A percentile compares a stretch with the other conserved stretches of the same genome.
Evolutionary conservation across 305 asterid genomes (phyloP).

Genomic region (Plantago lanceolata): DNA sequence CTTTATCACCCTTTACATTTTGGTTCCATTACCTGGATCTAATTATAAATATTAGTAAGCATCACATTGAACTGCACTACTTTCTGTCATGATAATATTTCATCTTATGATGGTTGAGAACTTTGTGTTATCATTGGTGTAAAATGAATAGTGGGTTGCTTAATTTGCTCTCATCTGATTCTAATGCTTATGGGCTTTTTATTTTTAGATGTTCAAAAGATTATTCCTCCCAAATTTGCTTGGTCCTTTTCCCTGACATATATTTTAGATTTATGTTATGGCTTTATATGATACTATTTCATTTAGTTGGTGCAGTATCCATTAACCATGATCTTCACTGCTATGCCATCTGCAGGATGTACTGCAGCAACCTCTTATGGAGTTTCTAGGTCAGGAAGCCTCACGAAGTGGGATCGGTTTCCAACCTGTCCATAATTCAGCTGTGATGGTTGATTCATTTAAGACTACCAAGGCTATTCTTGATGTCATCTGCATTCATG

Average conservation of each 20-base stretch:
- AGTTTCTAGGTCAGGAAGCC: slow-evolving; percentile 53
- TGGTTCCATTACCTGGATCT: slow-evolving; percentile 11
- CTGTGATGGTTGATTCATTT: slow-evolving; percentile 38
- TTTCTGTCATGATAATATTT: background rate
- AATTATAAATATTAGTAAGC: background rate
- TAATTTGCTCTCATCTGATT: background rate
- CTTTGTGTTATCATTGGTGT: background rate
- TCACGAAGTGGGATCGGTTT: slow-evolving; percentile 36
- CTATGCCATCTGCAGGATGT: slow-evolving; percentile 44
- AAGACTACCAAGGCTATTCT: slow-evolving; percentile 51
- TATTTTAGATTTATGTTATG: background rate
- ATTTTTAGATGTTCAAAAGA: background rate
- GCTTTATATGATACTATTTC: background rate
- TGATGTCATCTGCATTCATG: slow-evolving; percentile 39
- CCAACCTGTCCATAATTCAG: slow-evolving; percentile 33
- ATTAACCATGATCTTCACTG: background rate
- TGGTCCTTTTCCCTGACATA: background rate
- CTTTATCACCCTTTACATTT: background rate
- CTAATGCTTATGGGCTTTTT: slow-evolving; percentile 9
- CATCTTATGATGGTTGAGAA: background rate
- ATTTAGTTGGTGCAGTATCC: background rate
- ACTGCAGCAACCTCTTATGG: slow-evolving; percentile 74
- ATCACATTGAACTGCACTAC: background rate
- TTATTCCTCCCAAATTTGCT: background rate
- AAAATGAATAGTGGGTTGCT: slow-evolving; percentile 5